Evolutionary conservation across 805 yeast species (phyloP).

Genomic region (Nakazawaea siamensis): DNA sequence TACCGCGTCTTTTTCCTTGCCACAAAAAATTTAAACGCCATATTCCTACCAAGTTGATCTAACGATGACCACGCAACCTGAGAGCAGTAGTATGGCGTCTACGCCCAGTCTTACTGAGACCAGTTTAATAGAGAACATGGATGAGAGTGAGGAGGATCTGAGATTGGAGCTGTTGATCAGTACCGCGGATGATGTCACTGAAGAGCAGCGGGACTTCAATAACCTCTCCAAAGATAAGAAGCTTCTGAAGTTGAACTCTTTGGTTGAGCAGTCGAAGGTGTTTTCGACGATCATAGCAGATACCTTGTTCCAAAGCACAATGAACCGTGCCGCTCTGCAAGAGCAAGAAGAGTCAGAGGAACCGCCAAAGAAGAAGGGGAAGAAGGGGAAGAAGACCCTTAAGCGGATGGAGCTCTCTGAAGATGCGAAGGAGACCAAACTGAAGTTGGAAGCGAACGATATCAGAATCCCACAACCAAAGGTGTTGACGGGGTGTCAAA

Average conservation of each 20-base stretch:
- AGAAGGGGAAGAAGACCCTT: constrained; percentile 7
- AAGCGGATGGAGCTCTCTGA: constrained; percentile 5
- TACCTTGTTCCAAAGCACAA: constrained; percentile 41
- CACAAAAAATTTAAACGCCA: no score
- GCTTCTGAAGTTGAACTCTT: constrained; percentile 55
- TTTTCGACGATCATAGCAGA: constrained; percentile 84
- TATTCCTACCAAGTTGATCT: no score
- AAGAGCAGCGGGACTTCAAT: constrained; percentile 33
- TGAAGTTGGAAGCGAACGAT: constrained; percentile 8
- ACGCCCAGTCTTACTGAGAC: constrained; percentile 3
- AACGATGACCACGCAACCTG: neutral
- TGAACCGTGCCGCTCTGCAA: constrained; percentile 8
- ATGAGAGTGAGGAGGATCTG: constrained; percentile 14
- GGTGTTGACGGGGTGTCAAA: constrained; percentile 42
- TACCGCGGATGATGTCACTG: constrained; percentile 15
- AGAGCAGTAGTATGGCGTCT: neutral
- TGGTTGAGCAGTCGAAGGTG: constrained; percentile 82
- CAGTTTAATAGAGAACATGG: constrained; percentile 1
- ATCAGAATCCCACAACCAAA: constrained; percentile 37
- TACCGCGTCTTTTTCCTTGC: no score
- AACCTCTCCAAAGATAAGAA: constrained; percentile 45
- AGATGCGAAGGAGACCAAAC: constrained; percentile 15
- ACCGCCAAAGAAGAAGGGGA: constrained; percentile 17
- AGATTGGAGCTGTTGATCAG: constrained; percentile 16
- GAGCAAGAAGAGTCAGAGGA: constrained; percentile 13